Conservation (phyloP, 805 yeast genomes). For the Starmerella bombi region DNA sequence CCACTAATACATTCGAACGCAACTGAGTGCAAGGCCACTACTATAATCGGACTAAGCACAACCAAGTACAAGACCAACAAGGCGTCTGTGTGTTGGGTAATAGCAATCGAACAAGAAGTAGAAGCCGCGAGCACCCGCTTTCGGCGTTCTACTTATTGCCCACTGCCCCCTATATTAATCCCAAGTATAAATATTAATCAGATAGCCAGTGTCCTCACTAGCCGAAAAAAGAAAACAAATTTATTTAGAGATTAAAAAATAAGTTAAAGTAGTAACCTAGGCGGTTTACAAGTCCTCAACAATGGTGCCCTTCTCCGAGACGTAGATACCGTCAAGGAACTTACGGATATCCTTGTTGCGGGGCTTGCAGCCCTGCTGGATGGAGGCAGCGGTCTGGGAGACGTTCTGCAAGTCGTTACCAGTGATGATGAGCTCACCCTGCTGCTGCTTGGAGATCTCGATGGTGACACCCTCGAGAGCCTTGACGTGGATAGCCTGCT, state of each 20-base stretch:
- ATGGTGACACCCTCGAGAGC: constrained; percentile 81
- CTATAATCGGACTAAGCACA: too few species aligned
- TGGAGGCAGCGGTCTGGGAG: constrained; percentile 96
- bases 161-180: too few species aligned
- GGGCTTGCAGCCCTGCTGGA: constrained; percentile 95
- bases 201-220: constrained; percentile 20
- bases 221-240: constrained; percentile 8
- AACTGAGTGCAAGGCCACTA: too few species aligned
- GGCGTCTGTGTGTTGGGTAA: too few species aligned
- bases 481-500: constrained; percentile 81
- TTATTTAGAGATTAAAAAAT: constrained; percentile 10
- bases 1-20: too few species aligned
- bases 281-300: constrained; percentile 40
- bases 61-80: too few species aligned
- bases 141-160: background rate
- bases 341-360: constrained; percentile 99
- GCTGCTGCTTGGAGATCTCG: constrained; percentile 67
- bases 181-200: too few species aligned
- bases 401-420: constrained; percentile 97
- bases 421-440: constrained; percentile 84
- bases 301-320: constrained; percentile 85
- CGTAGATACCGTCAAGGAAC: constrained; percentile 99
- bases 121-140: constrained; percentile 10
- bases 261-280: too few species aligned
- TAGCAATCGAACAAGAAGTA: too few species aligned